Conservation (phyloP, 148 eudicot genomes). For the Persicaria tinctoria region DNA sequence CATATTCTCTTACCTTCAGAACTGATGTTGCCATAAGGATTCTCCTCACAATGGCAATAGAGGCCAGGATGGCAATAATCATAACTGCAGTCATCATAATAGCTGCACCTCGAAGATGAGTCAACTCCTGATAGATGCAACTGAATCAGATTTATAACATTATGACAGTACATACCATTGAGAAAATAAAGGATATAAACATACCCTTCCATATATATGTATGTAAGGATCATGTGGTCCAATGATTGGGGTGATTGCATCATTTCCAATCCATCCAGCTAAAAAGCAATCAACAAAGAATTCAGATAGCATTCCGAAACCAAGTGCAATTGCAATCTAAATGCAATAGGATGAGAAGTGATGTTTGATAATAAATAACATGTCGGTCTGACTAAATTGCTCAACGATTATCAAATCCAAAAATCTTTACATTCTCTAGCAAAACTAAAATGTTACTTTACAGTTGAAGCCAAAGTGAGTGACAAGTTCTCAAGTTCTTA, state of each 20-base stretch:
- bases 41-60: conserved; percentile 87
- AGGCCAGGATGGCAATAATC: conserved; percentile 65
- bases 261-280: conserved; percentile 99
- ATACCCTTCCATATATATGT: conserved; percentile 73
- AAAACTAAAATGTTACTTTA: not conserved
- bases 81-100: conserved; percentile 72
- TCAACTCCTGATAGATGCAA: conserved; percentile 57
- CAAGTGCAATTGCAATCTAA: not conserved
- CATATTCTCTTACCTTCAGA: conserved; percentile 56
- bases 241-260: conserved; percentile 80
- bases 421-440: not conserved
- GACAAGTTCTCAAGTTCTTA: conserved; percentile 35
- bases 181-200: conserved; percentile 8
- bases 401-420: too few species aligned
- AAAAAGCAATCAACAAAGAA: conserved; percentile 12
- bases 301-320: not conserved
- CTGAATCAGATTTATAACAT: not conserved
- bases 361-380: not conserved
- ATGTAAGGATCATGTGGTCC: conserved; percentile 88
- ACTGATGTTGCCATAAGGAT: conserved; percentile 97
- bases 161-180: not conserved
- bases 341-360: not conserved
- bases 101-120: conserved; percentile 72
- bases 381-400: too few species aligned
- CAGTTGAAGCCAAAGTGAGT: not conserved